Conservation (phyloP, 2,329 filamentous ascomycete genomes). For the Macrophomina pseudophaseolina region DNA sequence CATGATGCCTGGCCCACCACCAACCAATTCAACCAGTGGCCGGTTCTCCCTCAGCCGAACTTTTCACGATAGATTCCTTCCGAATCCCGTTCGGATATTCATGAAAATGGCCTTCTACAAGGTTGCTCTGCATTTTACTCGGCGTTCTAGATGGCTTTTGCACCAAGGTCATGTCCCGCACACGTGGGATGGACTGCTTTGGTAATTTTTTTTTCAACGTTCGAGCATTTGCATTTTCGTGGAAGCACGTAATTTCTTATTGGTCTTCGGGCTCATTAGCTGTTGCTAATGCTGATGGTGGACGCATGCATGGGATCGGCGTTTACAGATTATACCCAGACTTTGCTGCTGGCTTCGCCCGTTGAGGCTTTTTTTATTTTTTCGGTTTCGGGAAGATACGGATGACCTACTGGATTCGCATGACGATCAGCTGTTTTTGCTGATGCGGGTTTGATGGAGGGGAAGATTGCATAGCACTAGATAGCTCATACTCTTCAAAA, state of each 20-base stretch:
- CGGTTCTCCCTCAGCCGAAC: slow-evolving; percentile 43
- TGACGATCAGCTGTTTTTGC: not conserved
- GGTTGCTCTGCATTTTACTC: slow-evolving; percentile 13
- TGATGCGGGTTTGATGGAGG: not conserved
- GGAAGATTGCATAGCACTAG: slow-evolving; percentile 4
- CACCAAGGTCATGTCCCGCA: not conserved
- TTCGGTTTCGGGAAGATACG: not conserved
- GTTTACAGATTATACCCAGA: slow-evolving; percentile 23
- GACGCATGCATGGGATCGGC: slow-evolving; percentile 20
- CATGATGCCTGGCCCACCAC: slow-evolving; percentile 44
- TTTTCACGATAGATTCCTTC: slow-evolving; percentile 31
- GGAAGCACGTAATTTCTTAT: slow-evolving; percentile 2
- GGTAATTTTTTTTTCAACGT: not conserved
- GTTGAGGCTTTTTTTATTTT: slow-evolving; percentile 9
- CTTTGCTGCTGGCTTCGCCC: slow-evolving; percentile 22
- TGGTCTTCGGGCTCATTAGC: not conserved
- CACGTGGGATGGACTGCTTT: slow-evolving; percentile 4
- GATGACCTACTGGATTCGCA: not conserved
- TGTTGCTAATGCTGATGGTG: slow-evolving; percentile 14
- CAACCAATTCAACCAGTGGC: slow-evolving; percentile 47
- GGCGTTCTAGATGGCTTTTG: slow-evolving; percentile 24
- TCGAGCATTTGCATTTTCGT: slow-evolving; percentile 24
- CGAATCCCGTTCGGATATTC: slow-evolving; percentile 1
- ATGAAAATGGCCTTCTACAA: not conserved
- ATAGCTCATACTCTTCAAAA: slow-evolving; percentile 1